Conservation (phyloP, 2,329 filamentous ascomycete species). For the Ophiostoma montium region DNA sequence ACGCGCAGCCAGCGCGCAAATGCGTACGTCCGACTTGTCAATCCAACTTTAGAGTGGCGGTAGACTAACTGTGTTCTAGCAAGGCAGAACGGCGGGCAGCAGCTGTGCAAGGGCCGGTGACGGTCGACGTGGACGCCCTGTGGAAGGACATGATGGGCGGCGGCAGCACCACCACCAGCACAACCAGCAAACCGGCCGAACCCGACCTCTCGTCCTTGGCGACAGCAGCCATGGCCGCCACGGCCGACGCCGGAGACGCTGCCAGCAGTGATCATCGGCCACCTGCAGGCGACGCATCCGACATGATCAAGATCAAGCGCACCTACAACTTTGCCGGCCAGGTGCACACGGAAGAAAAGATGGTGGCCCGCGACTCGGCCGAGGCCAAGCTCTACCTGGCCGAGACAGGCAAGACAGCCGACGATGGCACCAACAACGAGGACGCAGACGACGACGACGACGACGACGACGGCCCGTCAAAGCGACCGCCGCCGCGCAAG, state of each 20-base stretch:
- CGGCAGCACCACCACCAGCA: constrained; percentile 13
- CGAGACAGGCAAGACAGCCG: constrained; percentile 22
- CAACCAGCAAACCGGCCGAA: not conserved
- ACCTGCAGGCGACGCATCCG: constrained; percentile 10
- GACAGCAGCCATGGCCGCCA: constrained; percentile 6
- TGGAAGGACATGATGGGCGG: constrained; percentile 52
- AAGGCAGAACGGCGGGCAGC: constrained; percentile 43
- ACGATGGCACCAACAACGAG: too few species aligned
- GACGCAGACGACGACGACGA: constrained; percentile 17
- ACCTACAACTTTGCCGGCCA: constrained; percentile 65
- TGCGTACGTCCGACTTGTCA: constrained; percentile 29
- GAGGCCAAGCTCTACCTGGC: constrained; percentile 51
- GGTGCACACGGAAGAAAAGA: constrained; percentile 56
- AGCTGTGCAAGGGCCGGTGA: constrained; percentile 43
- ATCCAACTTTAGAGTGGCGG: too few species aligned
- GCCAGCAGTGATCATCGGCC: not conserved
- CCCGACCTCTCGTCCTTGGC: constrained; percentile 6
- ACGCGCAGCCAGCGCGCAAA: constrained; percentile 55
- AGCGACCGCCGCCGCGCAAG: constrained; percentile 33
- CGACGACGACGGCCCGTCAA: constrained; percentile 20
- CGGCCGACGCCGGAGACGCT: not conserved
- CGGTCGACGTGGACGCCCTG: constrained; percentile 56
- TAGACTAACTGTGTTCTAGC: constrained; percentile 20
- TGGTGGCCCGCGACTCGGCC: constrained; percentile 49
- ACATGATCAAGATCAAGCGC: constrained; percentile 50